Percentiles rank a stretch among this genome's conserved stretches.
Conservation (phyloP, 1,139 yeast genomes). For the Magnusiomyces sp. region DNA sequence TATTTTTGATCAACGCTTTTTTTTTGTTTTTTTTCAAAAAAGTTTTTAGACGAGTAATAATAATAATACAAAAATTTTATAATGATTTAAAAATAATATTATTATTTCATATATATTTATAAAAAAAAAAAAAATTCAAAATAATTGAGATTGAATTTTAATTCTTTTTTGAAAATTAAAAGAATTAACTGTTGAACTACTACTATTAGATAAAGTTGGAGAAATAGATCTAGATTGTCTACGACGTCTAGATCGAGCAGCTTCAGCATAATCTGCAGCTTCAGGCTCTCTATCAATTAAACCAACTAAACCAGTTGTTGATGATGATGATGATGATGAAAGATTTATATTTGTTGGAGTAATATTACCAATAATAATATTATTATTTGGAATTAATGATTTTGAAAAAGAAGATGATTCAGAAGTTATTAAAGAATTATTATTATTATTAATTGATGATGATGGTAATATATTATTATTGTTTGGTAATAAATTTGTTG, state of each 20-base stretch:
- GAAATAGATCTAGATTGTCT: slow-evolving; percentile 3
- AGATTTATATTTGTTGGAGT: neutral
- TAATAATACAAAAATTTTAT: too few species aligned
- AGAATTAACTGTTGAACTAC: too few species aligned
- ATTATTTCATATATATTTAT: neutral
- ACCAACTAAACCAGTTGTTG: neutral
- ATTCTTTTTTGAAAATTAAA: slow-evolving; percentile 1
- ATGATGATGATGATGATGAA: neutral
- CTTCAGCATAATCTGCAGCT: slow-evolving; percentile 1
- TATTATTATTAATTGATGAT: neutral
- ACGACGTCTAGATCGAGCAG: slow-evolving; percentile 3
- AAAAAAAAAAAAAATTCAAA: neutral
- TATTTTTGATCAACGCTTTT: too few species aligned
- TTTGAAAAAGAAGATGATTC: neutral
- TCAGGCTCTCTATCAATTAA: neutral
- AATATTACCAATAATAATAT: neutral
- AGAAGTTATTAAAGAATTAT: neutral
- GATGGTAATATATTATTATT: too few species aligned
- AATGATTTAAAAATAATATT: too few species aligned
- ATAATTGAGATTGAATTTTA: neutral
- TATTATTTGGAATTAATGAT: neutral
- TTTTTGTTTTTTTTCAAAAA: too few species aligned
- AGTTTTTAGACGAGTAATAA: too few species aligned
- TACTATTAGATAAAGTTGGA: neutral
- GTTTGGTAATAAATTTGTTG: too few species aligned